Base-by-base conservation (phyloP, 495 filamentous ascomycete genomes). In the Podospora appendiculata region DNA sequence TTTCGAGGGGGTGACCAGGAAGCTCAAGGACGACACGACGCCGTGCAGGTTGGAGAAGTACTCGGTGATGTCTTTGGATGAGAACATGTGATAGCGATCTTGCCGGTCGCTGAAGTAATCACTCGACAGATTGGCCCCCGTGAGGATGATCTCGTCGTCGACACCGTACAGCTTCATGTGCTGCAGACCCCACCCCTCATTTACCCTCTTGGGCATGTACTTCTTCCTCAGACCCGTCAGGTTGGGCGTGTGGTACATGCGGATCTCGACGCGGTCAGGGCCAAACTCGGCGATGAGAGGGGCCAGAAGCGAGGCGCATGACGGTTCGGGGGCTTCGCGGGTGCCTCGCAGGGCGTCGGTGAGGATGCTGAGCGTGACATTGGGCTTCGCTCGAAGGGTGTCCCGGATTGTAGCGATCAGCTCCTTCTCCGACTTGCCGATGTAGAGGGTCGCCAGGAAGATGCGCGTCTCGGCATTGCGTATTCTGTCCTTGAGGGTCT, bases 81-180 rank as follows among this genome's bases (percentile, higher is more conserved):
- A 81, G 69, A 96, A 95, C 46, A 97, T 67, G 63, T 99, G 94
- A 58, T 99, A 99, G 46, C 93, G 77, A 61, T 99, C 93, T 55
- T 97, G 83, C 4, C 93, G 83, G 60, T 96, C 92, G 10, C 89
- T 95, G 66, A 99, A 99, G 67, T 99, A 99, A 61, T 97, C 92
- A 35, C 77, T 78, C 6, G 90, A 96, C 9, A 99, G 75, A 54
- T 99, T 99, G 8, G 93, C 93, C 33, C 93, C 93, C 2, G 90
- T 95, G 32, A 99, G 78, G 36, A 99, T 93, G 46, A 99, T 83
- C 67, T 96, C 92, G 60, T 97, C 90, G 55, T 99, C 93, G 41
- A 96, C 70, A 0, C 94, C 93, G 58, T 99, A 99, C 0, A 99
- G 78, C 76, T 99, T 99, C 89, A 99, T 99, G 63, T 99, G 93